Evolutionary conservation across 768 basidiomycete genomes (phyloP).

Genomic region (Albatrellus ellisii): DNA sequence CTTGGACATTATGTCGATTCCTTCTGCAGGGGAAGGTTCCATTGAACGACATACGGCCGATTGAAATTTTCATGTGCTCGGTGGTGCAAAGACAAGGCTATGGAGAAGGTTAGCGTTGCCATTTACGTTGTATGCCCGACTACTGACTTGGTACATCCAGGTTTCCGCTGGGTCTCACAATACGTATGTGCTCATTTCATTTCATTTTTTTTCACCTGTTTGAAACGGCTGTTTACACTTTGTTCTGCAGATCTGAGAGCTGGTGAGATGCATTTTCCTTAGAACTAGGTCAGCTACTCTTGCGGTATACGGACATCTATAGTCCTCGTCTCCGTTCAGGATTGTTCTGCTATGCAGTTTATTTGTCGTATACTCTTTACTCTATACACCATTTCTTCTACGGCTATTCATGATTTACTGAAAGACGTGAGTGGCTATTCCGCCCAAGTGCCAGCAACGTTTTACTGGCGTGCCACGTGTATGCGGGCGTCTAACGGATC

Average conservation of each 20-base stretch:
- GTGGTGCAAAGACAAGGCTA: conserved; percentile 98
- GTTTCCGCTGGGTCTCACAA: conserved; percentile 96
- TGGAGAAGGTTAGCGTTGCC: conserved; percentile 64
- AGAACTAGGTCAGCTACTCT: not conserved
- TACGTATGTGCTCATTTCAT: conserved; percentile 44
- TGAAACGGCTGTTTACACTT: not conserved
- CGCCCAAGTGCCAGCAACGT: too few species aligned
- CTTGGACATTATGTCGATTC: conserved; percentile 4
- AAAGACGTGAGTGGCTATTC: not conserved
- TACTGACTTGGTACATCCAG: conserved; percentile 21
- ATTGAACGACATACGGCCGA: conserved; percentile 91
- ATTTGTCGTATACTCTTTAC: not conserved
- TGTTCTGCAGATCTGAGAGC: conserved; percentile 7
- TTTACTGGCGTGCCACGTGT: too few species aligned
- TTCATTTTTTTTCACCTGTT: not conserved
- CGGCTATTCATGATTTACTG: too few species aligned
- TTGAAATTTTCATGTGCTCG: conserved; percentile 99
- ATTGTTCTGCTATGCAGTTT: not conserved
- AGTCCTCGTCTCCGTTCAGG: not conserved
- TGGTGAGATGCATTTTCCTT: not conserved
- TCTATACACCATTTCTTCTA: not conserved
- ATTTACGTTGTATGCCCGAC: conserved; percentile 2
- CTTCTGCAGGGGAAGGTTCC: conserved; percentile 82
- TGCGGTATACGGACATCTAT: too few species aligned
- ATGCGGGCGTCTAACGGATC: too few species aligned